Evolutionary conservation across 1,284 basidiomycete genomes (phyloP).

Genomic region (Moesziomyces sp.): DNA sequence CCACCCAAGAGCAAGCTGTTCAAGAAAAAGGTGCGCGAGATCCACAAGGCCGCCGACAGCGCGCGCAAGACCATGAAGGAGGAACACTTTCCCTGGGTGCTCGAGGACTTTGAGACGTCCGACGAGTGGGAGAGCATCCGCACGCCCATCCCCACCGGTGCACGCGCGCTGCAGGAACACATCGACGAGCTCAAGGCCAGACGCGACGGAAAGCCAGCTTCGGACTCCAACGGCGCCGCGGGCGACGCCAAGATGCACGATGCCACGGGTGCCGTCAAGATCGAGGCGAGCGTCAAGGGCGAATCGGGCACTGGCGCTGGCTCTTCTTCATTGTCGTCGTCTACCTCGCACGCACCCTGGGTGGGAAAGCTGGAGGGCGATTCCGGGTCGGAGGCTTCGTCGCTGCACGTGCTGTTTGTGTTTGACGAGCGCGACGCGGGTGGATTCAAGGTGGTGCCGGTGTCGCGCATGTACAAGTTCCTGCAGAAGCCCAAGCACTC

Average conservation of each 20-base stretch:
- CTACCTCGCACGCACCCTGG: constrained; percentile 63
- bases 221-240: constrained; percentile 13
- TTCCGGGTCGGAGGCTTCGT: constrained; percentile 53
- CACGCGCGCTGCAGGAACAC: constrained; percentile 50
- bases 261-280: constrained; percentile 19
- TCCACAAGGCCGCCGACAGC: constrained; percentile 63
- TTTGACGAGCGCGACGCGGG: constrained; percentile 65
- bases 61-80: constrained; percentile 63
- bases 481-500: constrained; percentile 62
- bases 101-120: constrained; percentile 65
- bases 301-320: constrained; percentile 17
- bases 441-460: constrained; percentile 65
- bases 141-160: constrained; percentile 52
- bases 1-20: constrained; percentile 53
- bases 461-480: constrained; percentile 65
- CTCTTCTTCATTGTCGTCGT: constrained; percentile 16
- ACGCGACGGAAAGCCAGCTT: not conserved
- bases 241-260: constrained; percentile 35
- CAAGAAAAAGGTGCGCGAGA: constrained; percentile 64
- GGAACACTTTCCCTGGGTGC: constrained; percentile 65
- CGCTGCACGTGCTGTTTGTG: constrained; percentile 65
- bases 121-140: constrained; percentile 63
- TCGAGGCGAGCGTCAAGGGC: constrained; percentile 28
- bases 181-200: constrained; percentile 46
- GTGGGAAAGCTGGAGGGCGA: constrained; percentile 67